These are phyloP conservation scores for Cenchrus americanus DNA, from an alignment of 176 grass and related monocot species.

Conservation along the genomic window DNA sequence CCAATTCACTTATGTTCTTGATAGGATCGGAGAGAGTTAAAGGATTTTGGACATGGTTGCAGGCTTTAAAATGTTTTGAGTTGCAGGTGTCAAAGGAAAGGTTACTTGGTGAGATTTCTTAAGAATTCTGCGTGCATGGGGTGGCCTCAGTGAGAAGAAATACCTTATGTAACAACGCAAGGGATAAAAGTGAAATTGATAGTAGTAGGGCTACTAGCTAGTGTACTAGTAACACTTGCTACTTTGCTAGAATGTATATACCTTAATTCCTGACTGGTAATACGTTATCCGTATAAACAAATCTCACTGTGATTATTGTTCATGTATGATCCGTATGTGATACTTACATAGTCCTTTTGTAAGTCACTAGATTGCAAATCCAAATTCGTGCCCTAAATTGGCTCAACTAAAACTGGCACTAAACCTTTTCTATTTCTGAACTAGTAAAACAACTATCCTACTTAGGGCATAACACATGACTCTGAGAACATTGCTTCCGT, in stretches of 20 bases:
- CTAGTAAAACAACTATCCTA: neutral
- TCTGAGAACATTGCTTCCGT: constrained; percentile 25
- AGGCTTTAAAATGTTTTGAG: constrained; percentile 46
- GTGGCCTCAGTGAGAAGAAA: constrained; percentile 75
- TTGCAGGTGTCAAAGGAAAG: constrained; percentile 25
- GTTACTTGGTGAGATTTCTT: constrained; percentile 57
- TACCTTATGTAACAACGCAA: constrained; percentile 67
- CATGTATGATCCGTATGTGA: neutral
- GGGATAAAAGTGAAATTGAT: constrained; percentile 52
- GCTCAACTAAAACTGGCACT: neutral
- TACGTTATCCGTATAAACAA: neutral
- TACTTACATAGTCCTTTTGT: neutral
- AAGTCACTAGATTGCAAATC: neutral
- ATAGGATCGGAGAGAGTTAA: constrained; percentile 8
- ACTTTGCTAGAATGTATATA: neutral
- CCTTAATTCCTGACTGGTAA: constrained; percentile 1
- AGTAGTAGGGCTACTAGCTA: constrained; percentile 5
- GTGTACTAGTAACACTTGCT: neutral
- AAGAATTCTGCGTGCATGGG: constrained; percentile 60
- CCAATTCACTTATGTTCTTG: neutral
- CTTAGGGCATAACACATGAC: constrained; percentile 15
- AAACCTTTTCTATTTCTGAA: neutral
- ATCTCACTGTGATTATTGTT: neutral
- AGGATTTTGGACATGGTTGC: constrained; percentile 28
- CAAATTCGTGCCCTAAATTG: neutral